Percentiles rank a stretch among this genome's conserved stretches.
These are phyloP conservation scores for Pleurotus djamor DNA, from an alignment of 768 basidiomycete species.

Conservation along the genomic window DNA sequence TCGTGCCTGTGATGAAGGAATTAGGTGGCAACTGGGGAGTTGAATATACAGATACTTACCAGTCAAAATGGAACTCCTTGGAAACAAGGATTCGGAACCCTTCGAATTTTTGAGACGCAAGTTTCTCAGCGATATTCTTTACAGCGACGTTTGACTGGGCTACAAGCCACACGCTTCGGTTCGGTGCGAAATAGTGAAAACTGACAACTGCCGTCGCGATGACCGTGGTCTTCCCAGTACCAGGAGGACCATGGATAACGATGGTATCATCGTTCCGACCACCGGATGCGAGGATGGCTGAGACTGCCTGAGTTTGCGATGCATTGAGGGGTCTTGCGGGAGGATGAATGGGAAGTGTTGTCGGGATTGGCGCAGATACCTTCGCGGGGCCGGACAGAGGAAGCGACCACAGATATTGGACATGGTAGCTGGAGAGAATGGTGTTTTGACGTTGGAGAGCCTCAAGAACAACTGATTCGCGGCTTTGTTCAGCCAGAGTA, in stretches of 20 bases:
- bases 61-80: conserved; percentile 58
- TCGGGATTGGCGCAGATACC: neutral
- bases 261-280: conserved; percentile 22
- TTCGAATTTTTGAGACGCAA: conserved; percentile 40
- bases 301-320: conserved; percentile 32
- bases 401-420: conserved; percentile 30
- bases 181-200: conserved; percentile 14
- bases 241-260: conserved; percentile 53
- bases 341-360: conserved; percentile 12
- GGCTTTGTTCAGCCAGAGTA: conserved; percentile 42
- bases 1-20: conserved; percentile 54
- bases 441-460: conserved; percentile 21
- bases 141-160: conserved; percentile 80
- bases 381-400: neutral
- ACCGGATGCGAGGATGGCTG: conserved; percentile 27
- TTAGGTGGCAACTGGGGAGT: neutral
- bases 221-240: conserved; percentile 64
- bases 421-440: conserved; percentile 30
- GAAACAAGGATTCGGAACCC: conserved; percentile 66
- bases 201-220: conserved; percentile 48
- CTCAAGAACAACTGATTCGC: conserved; percentile 20
- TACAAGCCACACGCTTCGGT: conserved; percentile 55
- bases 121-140: conserved; percentile 77
- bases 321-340: conserved; percentile 24
- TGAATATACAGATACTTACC: conserved; percentile 37